phyloP scores from a whole-genome alignment of 371 early-diverging fungal species.

The Nosema muscidifuracis region DNA sequence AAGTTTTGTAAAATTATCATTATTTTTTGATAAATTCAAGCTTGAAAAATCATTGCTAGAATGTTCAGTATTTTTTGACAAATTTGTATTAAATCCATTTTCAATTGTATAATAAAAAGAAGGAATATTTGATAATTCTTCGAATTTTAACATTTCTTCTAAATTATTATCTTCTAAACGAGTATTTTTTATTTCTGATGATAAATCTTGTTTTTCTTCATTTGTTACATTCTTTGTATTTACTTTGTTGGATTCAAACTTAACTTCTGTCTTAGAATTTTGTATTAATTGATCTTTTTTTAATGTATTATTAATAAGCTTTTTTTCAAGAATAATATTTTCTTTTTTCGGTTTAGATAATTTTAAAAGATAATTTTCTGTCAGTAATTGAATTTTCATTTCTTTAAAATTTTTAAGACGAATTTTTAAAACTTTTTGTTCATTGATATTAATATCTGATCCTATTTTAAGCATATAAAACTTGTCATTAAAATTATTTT shows the following conservation, averaged over 20 bases:
- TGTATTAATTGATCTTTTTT: background rate
- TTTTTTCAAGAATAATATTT: no score
- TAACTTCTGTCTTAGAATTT: constrained; percentile 4
- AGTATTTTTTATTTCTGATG: background rate
- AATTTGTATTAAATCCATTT: background rate
- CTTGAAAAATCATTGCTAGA: background rate
- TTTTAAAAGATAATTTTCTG: constrained; percentile 20
- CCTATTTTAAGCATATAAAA: background rate
- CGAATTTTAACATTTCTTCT: constrained; percentile 10
- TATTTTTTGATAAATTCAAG: background rate
- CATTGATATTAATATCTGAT: background rate
- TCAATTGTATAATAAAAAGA: background rate
- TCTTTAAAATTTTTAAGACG: constrained; percentile 16
- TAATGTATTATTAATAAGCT: background rate
- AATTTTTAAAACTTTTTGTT: background rate
- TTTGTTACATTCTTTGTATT: background rate
- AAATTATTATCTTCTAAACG: background rate
- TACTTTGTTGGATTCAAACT: background rate
- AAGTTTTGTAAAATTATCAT: background rate
- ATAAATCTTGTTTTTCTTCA: background rate
- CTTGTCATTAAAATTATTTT: background rate
- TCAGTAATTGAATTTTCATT: constrained; percentile 3
- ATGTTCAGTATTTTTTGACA: background rate
- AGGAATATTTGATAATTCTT: background rate
- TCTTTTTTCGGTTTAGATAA: constrained; percentile 3